Evolutionary conservation across 129 eudicot species (phyloP), one percentile per base, ranked within the genome.

Genomic region (Flaveria linearis): DNA sequence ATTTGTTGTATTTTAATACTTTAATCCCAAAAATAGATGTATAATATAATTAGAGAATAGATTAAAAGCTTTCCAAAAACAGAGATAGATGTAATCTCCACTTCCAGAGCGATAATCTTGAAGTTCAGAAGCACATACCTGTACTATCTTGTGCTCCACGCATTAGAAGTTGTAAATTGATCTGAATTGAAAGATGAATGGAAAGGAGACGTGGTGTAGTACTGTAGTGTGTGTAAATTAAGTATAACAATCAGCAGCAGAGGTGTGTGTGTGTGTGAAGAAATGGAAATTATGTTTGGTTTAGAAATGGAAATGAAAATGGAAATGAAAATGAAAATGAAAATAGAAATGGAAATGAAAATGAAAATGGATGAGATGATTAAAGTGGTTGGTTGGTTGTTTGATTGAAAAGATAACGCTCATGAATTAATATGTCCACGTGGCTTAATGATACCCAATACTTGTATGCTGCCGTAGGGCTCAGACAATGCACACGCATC

Each of bases 361-460:
- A 1, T 1, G 30, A 69, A 77, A 28, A 73, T 33, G 23, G 15
- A 9, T 11, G 12, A 60, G 72, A 71, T 49, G 71, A 12, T 47
- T 9, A 2, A 11, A 45, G 41, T 28, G 39, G 50, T 11, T 56
- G 43, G 9, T 58, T 52, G 23, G 13, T 43, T 72, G 20, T 76
- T 78, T 70, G 58, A 77, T n/a, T 79, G 84, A 52, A 80, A 69
- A 68, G 84, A 80, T 80, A 80, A 80, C 74, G 84, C 74, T 79
- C 72, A 60, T 69, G 45, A 46, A 8, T 58, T 46, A 17, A n/a
- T 67, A 28, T 11, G 1, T 28, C 79, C 83, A 73, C 84, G 84
- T 80, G 84, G 79, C 79, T 2, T 22, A 2, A 26, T 39, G 2
- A 66, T 5, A 13, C 16, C 84, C 84, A 56, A 55, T 74, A 55